Base-by-base conservation (phyloP, 164 flowering plant species). In the Aristolochia fimbriata region DNA sequence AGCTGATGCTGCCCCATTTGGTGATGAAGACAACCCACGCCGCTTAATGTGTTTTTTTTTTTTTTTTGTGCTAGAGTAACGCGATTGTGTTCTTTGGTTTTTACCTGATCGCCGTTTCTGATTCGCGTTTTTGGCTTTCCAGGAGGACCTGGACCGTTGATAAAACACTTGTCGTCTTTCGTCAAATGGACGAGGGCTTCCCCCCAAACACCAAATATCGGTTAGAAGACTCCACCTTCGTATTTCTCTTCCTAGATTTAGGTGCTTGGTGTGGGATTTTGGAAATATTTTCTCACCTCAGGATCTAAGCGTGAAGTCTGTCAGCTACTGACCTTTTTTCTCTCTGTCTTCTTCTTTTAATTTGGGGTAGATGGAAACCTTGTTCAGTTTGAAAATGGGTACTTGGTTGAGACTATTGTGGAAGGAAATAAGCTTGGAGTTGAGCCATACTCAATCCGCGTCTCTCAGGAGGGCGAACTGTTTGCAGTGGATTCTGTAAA, bases 331-430 rank as follows among this genome's bases (percentile, higher is more conserved):
- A 37, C 43, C 8, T 37, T 37, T 37, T 37, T 37, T 7, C 10
- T 37, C 30, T 37, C 43, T 37, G 30, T 56, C 3, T 49, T 3
- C 27, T 31, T 46, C 60, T 62, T 67, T 71, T 23, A 4, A 3
- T 51, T 27, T 45, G 27, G 58, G 24, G 17, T 80, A 92, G 98
- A 89, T 83, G 93, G 75, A 45, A 76, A 81, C 75, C 76, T 76
- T 63, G 72, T 93, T 73, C 94, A 90, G 57, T 93, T 82, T 76
- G 97, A 93, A 75, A 79, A 76, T 70, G 99, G 99, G 13, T 93
- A 93, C 71, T 60, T 88, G 62, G 96, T 90, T 30, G 99, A 93
- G 70, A 93, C 97, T 68, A 83, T 93, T 52, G 91, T 82, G 33
- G 87, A 86, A 30, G 96, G 96, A 60, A 86, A 82, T 66, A 89